Evolutionary conservation across 495 filamentous ascomycete genomes (phyloP), one percentile per base, ranked within the genome.

Genomic region (Annulohypoxylon nitens): DNA sequence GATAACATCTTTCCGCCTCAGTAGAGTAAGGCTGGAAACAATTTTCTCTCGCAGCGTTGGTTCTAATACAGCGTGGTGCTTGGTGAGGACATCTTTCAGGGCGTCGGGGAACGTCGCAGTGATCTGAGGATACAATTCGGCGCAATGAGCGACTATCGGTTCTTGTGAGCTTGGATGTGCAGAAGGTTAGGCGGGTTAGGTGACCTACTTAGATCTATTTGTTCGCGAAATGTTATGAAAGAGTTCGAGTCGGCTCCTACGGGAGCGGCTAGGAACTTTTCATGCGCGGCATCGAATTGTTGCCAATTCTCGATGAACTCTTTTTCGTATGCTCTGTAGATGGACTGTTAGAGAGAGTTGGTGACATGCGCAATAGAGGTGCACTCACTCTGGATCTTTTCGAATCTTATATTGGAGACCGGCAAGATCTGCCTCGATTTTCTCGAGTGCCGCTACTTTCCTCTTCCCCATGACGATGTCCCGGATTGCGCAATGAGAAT

Each of bases 1-100:
- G 58, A 99, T 88, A 23, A 97, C 86, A 20, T 97, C 93, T 81
- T 99, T 99, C 76, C 95, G 93, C 58, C 93, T 87, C 61, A 98
- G 80, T 39, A 99, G 84, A 23, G 95, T 92, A 71, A 99, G 83
- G 78, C 93, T 97, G 34, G 93, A 93, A 1, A 98, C 95, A 63
- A 98, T 87, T 86, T 98, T 98, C 76, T 98, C 97, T 9, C 97
- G 86, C 60, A 98, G 80, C 39, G 98, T 94, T 18, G 87, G 82
- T 75, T 95, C 90, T 20, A 99, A 84, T 2, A 89, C 85, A 26
- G 89, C 87, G 84, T 98, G 95, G 79, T 98, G 93, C 37, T 90
- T 84, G 59, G 87, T 88, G 45, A 99, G 82, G 70, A 98, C 89
- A 41, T 90, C 86, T 67, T 92, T 93, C 20, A 99, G 85, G 71